Evolutionary conservation across 2,329 filamentous ascomycete genomes (phyloP), one percentile per base, ranked within the genome.

Genomic region (Alternaria novae-zelandiae): DNA sequence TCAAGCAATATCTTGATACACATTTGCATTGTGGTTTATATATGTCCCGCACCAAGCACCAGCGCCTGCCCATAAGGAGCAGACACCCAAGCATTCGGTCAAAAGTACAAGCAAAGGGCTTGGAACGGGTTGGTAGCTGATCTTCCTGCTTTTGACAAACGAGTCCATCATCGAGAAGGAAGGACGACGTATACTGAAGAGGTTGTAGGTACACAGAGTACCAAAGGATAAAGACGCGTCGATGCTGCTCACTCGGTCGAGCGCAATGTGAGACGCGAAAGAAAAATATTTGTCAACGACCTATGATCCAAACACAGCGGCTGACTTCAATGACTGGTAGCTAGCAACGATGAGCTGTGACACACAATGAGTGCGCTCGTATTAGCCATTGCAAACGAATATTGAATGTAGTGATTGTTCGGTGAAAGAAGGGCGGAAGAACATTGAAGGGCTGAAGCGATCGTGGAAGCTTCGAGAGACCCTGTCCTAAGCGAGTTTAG

Each of bases 111-210:
- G 65, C 60, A 41, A 53, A 61, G 60, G 65, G 63, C 70, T 66
- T 67, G 61, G 53, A 64, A 55, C 54, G 60, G 51, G 50, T 60
- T 47, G 64, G 70, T 54, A 57, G 10, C 65, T 61, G 23, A 60
- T 75, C 50, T 75, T 54, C 71, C 72, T 75, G 56, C 73, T 70
- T 66, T 67, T 76, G 74, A 74, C 71, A 72, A 70, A 76, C 73
- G 74, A 77, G 73, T 69, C 66, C 71, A 64, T 70, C 71, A 76
- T 74, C 60, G 70, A 65, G 60, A 69, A 66, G 64, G 71, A 68
- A 63, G 63, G 70, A 74, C 73, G 73, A 75, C 72, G 72, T 74
- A 74, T 73, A 75, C 74, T 74, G 71, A 71, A 71, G 73, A 77
- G 73, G 73, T 64, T 65, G 49, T 25, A 32, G 28, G n/a, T 41